A percentile compares a stretch with the other conserved stretches of the same genome.
Evolutionary conservation across 129 eudicot genomes (phyloP).

Genomic region (Solidago caesia): DNA sequence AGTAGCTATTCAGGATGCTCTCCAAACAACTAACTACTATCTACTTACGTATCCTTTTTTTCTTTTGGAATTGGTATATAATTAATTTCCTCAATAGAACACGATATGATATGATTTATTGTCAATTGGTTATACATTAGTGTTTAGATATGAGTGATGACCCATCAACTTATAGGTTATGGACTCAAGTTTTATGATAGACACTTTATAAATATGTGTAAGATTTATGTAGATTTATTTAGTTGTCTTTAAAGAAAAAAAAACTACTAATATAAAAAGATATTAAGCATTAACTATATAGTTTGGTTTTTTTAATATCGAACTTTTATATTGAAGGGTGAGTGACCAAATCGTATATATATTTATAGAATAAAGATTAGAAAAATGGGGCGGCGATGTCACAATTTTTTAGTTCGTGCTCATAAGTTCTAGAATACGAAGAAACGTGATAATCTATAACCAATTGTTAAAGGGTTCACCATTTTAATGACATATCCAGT

Average conservation of each 20-base stretch:
- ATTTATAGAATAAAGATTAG: neutral
- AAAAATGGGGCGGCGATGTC: slow-evolving; percentile 9
- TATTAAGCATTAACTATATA: no score
- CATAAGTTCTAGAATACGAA: neutral
- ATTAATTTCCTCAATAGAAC: no score
- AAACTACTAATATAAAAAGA: no score
- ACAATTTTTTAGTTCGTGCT: neutral
- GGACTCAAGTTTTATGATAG: no score
- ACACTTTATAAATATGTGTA: no score
- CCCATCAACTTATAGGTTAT: no score
- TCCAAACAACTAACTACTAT: slow-evolving; percentile 2
- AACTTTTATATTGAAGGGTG: slow-evolving; percentile 5
- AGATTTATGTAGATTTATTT: no score
- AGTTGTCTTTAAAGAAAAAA: no score
- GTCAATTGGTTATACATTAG: no score
- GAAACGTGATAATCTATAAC: neutral
- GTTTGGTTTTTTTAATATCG: neutral
- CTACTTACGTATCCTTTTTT: slow-evolving; percentile 4
- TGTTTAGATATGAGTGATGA: neutral
- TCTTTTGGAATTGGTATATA: neutral
- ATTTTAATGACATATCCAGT: no score
- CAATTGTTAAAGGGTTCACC: neutral
- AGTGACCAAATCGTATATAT: slow-evolving; percentile 19
- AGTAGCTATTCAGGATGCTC: neutral
- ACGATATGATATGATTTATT: no score